Base-by-base conservation (phyloP, 2,329 filamentous ascomycete genomes). In the Trichoderma sp. region DNA sequence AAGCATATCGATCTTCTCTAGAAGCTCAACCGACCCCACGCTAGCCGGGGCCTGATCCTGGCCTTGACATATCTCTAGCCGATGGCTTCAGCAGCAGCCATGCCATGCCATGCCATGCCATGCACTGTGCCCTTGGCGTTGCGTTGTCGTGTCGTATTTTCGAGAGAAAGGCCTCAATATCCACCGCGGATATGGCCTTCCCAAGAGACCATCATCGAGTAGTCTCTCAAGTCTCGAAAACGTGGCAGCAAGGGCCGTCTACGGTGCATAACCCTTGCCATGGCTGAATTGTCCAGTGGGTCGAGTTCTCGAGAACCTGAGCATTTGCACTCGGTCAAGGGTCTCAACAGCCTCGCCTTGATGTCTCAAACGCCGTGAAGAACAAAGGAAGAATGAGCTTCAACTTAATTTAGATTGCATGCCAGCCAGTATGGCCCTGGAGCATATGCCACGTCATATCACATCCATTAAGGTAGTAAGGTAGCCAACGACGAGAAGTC, bases 1-100 rank as follows among this genome's bases (percentile, higher is more conserved):
- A 52, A 58, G 55, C 24, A 67, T 16, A 55, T 61, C 47, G 65
- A 68, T 68, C 65, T 68, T 68, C 65, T 68, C 33, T 68, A 21
- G 65, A 68, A 61, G 65, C 53, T 59, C 55, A 27, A 29, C 55
- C 52, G 64, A 59, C 64, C 65, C 65, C 57, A 55, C 65, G 65
- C 65, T 68, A 67, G 64, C 64, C n/a, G 24, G 53, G 21, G 56
- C n/a, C 35, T 68, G 27, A 47, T 55, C 57, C 65, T 68, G 21
- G 65, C 57, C 40, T 55, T 40, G 3, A 43, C 40, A 43, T 33
- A 61, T 61, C 47, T 61, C 33, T 49, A 61, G 43, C n/a, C 65
- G 64, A 53, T 31, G 47, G 33, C 43, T 53, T 60, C 56, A 13
- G 59, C 31, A 13, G 37, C 24, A 58, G 47, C 53, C 55, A 43